These are phyloP conservation scores for Rickenella mellea DNA, from an alignment of 768 basidiomycete genomes.

Conservation along the genomic window DNA sequence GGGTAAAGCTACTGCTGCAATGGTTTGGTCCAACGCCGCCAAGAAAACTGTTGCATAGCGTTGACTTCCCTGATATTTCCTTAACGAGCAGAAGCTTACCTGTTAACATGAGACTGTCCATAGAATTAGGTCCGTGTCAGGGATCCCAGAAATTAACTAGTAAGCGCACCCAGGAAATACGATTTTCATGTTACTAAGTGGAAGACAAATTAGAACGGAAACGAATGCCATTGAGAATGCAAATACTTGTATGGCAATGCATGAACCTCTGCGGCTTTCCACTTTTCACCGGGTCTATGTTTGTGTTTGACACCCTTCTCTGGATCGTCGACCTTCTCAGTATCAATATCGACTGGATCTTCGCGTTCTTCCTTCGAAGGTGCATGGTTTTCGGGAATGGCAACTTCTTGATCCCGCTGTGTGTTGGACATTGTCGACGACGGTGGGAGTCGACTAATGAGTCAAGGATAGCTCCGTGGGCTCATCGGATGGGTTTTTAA, in stretches of 20 bases:
- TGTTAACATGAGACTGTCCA: conserved; percentile 1
- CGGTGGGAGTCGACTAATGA: too few relatives aligned
- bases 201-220: background rate
- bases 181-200: conserved; percentile 1
- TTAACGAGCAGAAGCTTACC: background rate
- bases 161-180: conserved; percentile 1
- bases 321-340: too few relatives aligned
- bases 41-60: background rate
- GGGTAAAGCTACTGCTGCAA: conserved; percentile 8
- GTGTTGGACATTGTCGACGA: too few relatives aligned
- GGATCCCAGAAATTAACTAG: background rate
- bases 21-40: conserved; percentile 2
- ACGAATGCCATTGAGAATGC: background rate
- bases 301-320: too few relatives aligned
- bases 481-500: too few relatives aligned
- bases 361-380: too few relatives aligned
- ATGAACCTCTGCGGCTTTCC: conserved; percentile 41
- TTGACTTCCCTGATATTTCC: background rate
- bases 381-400: too few relatives aligned
- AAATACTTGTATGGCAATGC: conserved; percentile 44
- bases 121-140: background rate
- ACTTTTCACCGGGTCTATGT: too few relatives aligned
- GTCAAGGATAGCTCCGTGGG: too few relatives aligned
- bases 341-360: too few relatives aligned
- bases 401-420: too few relatives aligned